These are phyloP conservation scores for Phtheirospermum japonicum DNA, from an alignment of 257 asterid genomes.

Conservation along the genomic window DNA sequence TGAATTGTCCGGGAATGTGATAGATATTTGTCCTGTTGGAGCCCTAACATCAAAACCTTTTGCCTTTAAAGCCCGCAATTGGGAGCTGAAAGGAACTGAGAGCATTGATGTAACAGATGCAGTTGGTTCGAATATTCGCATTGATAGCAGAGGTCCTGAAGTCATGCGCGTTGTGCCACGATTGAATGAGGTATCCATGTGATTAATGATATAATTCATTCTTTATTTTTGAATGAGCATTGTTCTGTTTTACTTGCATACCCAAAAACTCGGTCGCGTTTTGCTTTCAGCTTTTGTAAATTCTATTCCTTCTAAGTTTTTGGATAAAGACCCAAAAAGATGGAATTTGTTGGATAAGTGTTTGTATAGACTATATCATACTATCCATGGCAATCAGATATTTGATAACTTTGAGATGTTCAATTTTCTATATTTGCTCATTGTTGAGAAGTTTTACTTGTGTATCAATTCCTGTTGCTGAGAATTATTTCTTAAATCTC, in stretches of 20 bases:
- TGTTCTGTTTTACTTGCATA: slow-evolving; percentile 1
- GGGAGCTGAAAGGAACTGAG: slow-evolving; percentile 99
- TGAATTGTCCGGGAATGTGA: slow-evolving; percentile 96
- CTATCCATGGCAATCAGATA: slow-evolving; percentile 16
- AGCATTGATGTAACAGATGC: slow-evolving; percentile 98
- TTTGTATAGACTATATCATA: slow-evolving; percentile 4
- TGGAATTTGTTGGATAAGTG: slow-evolving; percentile 2
- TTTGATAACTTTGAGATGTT: slow-evolving; percentile 3
- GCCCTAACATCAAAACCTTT: slow-evolving; percentile 98
- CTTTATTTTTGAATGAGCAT: background rate
- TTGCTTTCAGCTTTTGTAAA: slow-evolving; percentile 1
- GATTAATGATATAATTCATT: slow-evolving; percentile 6
- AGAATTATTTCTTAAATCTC: background rate
- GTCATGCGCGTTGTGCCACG: slow-evolving; percentile 96
- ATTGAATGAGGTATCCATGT: slow-evolving; percentile 66
- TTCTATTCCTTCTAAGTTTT: background rate
- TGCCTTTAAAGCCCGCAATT: slow-evolving; percentile 98
- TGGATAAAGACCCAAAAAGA: slow-evolving; percentile 14
- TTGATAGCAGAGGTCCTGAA: slow-evolving; percentile 99
- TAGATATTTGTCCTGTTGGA: slow-evolving; percentile 98
- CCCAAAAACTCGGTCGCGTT: background rate
- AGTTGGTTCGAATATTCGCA: slow-evolving; percentile 96
- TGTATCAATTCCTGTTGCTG: slow-evolving; percentile 4
- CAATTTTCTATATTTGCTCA: slow-evolving; percentile 17
- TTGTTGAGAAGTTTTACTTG: background rate